Conservation (phyloP, 805 yeast genomes). For the Monosporozyma solicola region DNA sequence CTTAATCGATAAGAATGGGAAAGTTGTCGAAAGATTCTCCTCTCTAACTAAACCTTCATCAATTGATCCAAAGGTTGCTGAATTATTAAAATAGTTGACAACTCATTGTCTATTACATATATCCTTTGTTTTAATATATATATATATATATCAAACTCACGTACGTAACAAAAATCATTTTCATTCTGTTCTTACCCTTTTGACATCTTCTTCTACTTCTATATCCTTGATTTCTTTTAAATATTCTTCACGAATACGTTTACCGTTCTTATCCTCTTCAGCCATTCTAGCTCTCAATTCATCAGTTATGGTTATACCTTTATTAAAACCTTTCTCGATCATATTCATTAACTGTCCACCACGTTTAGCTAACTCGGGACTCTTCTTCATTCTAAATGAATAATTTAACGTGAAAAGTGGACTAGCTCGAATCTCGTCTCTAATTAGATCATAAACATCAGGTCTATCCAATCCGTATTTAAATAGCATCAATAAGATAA, state of each 20-base stretch:
- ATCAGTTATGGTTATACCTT: conserved; percentile 22
- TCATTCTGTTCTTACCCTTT: conserved; percentile 2
- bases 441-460: conserved; percentile 68
- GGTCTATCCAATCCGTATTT: conserved; percentile 72
- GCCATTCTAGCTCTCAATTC: conserved; percentile 19
- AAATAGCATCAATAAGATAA: conserved; percentile 69
- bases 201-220: neutral
- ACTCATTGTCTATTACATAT: neutral
- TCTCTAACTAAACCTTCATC: conserved; percentile 60
- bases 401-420: conserved; percentile 82
- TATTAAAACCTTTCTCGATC: conserved; percentile 60
- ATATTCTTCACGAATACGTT: conserved; percentile 17
- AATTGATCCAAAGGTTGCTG: conserved; percentile 51
- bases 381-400: conserved; percentile 71
- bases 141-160: neutral
- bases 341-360: conserved; percentile 70
- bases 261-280: conserved; percentile 25
- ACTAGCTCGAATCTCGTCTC: conserved; percentile 63
- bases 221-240: conserved; percentile 2
- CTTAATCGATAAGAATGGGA: conserved; percentile 44
- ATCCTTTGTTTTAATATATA: neutral
- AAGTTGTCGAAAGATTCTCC: conserved; percentile 51
- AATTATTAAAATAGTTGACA: conserved; percentile 33
- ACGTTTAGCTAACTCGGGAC: conserved; percentile 72
- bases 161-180: neutral